Evolutionary conservation across 352 stramenopile species (phyloP).

Genomic region (Phytophthora uliginosa): DNA sequence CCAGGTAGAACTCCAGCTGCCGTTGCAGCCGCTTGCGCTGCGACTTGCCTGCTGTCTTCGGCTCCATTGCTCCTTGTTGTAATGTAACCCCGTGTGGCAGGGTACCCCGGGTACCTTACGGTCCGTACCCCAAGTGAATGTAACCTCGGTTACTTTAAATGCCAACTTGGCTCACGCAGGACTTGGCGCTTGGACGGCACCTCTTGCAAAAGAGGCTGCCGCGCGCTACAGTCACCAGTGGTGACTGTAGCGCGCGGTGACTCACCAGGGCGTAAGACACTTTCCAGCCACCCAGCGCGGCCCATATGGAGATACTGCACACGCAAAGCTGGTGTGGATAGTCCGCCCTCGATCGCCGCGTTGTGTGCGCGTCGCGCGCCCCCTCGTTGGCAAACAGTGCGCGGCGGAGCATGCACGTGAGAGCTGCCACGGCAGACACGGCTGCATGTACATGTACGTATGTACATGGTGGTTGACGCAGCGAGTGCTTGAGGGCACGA

Average conservation of each 20-base stretch:
- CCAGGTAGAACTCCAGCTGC: slow-evolving; percentile 88
- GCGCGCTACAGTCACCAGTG: slow-evolving; percentile 2
- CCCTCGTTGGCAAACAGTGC: slow-evolving; percentile 38
- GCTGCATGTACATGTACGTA: neutral
- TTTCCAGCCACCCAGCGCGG: slow-evolving; percentile 13
- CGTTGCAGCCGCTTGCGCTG: slow-evolving; percentile 77
- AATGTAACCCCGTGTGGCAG: slow-evolving; percentile 1
- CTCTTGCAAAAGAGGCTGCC: neutral
- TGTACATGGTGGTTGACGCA: neutral
- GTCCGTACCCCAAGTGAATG: neutral
- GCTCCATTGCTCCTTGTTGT: slow-evolving; percentile 21
- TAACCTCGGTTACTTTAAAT: slow-evolving; percentile 7
- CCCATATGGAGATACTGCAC: slow-evolving; percentile 22
- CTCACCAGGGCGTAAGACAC: neutral
- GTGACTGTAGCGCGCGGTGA: too few relatives aligned
- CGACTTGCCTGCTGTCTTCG: slow-evolving; percentile 52
- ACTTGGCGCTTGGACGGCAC: neutral
- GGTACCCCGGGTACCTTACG: neutral
- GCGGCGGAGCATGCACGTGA: slow-evolving; percentile 11
- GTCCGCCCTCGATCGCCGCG: slow-evolving; percentile 25
- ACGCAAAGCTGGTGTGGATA: slow-evolving; percentile 28
- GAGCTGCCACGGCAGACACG: slow-evolving; percentile 14
- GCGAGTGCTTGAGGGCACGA: neutral
- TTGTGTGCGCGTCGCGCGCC: slow-evolving; percentile 16
- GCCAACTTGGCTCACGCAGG: neutral